Evolutionary conservation across 306 rosid species (phyloP).

Genomic region (Ochetophila trinervis): DNA sequence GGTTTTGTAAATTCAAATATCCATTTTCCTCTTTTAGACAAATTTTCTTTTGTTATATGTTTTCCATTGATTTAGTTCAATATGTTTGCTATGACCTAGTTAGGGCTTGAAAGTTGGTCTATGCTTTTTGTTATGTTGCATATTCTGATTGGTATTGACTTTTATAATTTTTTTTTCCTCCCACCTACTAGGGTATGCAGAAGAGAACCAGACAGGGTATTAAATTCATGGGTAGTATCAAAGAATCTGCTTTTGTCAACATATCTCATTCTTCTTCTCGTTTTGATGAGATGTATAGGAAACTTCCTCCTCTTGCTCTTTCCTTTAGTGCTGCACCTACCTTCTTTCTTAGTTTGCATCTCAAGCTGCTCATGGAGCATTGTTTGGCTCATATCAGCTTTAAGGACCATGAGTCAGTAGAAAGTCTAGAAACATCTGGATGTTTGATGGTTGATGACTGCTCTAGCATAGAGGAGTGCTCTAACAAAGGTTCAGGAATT

Average conservation of each 20-base stretch:
- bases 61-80: not conserved
- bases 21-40: not conserved
- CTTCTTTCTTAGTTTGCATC: constrained; percentile 78
- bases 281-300: constrained; percentile 36
- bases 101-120: constrained; percentile 13
- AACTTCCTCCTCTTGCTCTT: constrained; percentile 69
- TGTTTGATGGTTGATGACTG: constrained; percentile 34
- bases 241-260: constrained; percentile 44
- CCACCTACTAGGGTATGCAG: constrained; percentile 44
- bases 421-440: constrained; percentile 40
- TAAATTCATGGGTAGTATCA: constrained; percentile 52
- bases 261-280: constrained; percentile 28
- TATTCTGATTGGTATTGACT: constrained; percentile 28
- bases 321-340: constrained; percentile 81
- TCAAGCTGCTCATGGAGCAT: constrained; percentile 70
- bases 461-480: constrained; percentile 31
- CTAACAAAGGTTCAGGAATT: constrained; percentile 32
- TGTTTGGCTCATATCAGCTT: constrained; percentile 46
- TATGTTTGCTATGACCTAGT: not conserved
- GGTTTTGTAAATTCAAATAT: not conserved
- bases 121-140: constrained; percentile 10
- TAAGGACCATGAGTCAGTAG: constrained; percentile 36
- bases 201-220: constrained; percentile 53
- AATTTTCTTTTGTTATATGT: not conserved
- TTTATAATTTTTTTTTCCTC: constrained; percentile 19